Evolutionary conservation across 108 stramenopile genomes (phyloP).

Genomic region (Cafeteria roenbergensis): DNA sequence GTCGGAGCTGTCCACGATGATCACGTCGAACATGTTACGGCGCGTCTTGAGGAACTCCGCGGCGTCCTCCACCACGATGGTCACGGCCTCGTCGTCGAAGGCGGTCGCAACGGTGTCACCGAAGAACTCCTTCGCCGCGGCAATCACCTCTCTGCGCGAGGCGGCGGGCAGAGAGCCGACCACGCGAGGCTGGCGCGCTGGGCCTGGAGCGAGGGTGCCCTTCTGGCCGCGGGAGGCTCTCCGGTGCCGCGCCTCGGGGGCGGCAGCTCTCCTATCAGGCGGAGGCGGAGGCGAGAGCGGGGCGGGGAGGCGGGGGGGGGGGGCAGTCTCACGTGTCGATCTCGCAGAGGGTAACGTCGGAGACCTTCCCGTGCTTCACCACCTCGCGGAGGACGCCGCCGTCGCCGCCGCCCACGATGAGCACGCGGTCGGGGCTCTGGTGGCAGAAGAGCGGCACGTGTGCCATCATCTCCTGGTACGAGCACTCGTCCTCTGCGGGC

Average conservation of each 20-base stretch:
- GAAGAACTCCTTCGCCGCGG: conserved; percentile 62
- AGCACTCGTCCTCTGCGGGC: conserved; percentile 77
- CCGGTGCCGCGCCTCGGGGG: no score
- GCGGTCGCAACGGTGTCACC: conserved; percentile 59
- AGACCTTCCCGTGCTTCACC: conserved; percentile 63
- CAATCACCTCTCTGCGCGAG: no score
- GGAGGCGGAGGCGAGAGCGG: no score
- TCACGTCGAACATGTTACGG: conserved; percentile 49
- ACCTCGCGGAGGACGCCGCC: conserved; percentile 89
- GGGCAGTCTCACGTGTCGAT: conserved; percentile 60
- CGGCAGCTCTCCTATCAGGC: no score
- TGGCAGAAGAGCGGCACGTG: conserved; percentile 84
- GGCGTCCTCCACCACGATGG: conserved; percentile 42
- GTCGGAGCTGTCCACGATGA: conserved; percentile 67
- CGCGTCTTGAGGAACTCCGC: conserved; percentile 34
- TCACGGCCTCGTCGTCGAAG: conserved; percentile 78
- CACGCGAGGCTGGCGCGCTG: no score
- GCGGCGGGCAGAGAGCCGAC: no score
- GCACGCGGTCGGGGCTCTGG: conserved; percentile 65
- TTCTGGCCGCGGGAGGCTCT: no score
- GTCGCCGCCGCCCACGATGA: conserved; percentile 93
- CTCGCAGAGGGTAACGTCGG: conserved; percentile 75
- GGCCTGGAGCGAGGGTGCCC: no score
- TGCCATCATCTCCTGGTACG: conserved; percentile 95
- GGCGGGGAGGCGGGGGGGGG: no score